Evolutionary conservation across 371 early-diverging fungal genomes (phyloP).

Genomic region (Actinomucor elegans): DNA sequence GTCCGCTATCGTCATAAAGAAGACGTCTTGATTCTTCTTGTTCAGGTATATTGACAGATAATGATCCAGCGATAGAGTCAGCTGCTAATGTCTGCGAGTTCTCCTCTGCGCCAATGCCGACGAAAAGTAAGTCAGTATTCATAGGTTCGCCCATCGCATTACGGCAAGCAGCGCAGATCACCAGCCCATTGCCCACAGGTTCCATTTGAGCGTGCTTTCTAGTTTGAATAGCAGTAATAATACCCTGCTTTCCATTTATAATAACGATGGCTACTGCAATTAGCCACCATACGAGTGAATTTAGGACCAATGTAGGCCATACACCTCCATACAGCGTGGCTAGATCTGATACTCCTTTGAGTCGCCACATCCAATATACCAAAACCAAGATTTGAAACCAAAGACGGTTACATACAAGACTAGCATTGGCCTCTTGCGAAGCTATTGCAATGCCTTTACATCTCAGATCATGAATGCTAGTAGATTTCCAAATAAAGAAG

Average conservation of each 20-base stretch:
- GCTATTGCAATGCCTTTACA: conserved; percentile 6
- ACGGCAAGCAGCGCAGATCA: conserved; percentile 2
- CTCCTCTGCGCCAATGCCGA: no score
- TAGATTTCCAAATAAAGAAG: conserved; percentile 37
- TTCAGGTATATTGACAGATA: no score
- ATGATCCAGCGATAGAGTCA: no score
- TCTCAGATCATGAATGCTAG: conserved; percentile 7
- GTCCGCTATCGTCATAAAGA: neutral
- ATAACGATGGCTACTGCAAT: neutral
- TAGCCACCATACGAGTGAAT: conserved; percentile 11
- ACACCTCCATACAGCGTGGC: conserved; percentile 46
- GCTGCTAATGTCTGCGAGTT: no score
- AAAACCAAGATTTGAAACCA: conserved; percentile 34
- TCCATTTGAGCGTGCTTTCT: neutral
- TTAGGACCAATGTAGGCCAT: conserved; percentile 25
- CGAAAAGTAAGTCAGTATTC: neutral
- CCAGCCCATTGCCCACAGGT: neutral
- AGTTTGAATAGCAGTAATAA: neutral
- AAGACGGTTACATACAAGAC: conserved; percentile 23
- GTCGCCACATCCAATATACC: conserved; percentile 40
- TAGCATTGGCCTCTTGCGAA: neutral
- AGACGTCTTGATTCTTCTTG: neutral
- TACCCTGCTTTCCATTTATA: neutral
- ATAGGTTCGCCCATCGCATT: neutral
- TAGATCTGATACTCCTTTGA: conserved; percentile 27